phyloP scores from a whole-genome alignment of 805 yeast species.

The Wickerhamiella bombiphila region DNA sequence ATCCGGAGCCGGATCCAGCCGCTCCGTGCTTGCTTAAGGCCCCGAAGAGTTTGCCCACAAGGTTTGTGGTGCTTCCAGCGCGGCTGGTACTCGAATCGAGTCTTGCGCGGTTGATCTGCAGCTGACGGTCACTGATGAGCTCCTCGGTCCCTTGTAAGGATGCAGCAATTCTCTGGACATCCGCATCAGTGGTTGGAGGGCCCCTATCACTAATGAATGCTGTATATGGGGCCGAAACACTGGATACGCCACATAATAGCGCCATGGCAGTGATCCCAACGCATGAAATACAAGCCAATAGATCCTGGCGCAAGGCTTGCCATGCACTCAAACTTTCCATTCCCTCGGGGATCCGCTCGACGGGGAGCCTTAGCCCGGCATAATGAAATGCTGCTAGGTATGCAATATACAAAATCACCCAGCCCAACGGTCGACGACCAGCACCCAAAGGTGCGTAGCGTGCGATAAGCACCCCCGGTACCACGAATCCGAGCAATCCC shows the following conservation, averaged over 20 bases:
- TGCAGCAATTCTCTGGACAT: constrained; percentile 19
- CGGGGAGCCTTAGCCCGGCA: constrained; percentile 22
- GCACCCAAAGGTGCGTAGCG: constrained; percentile 12
- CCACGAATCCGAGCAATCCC: constrained; percentile 11
- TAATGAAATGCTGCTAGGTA: constrained; percentile 19
- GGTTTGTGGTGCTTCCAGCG: constrained; percentile 14
- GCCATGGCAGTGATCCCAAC: constrained; percentile 31
- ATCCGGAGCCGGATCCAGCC: neutral
- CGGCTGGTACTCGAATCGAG: constrained; percentile 12
- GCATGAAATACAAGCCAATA: constrained; percentile 25
- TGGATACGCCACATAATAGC: constrained; percentile 27
- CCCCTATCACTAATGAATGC: constrained; percentile 19
- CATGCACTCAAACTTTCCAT: constrained; percentile 6
- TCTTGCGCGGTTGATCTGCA: constrained; percentile 16
- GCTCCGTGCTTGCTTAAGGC: too few relatives aligned
- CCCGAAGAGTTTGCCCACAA: constrained; percentile 17
- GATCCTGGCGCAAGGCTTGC: constrained; percentile 16
- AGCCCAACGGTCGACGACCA: too few relatives aligned
- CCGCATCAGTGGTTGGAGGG: constrained; percentile 19
- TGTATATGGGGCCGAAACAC: constrained; percentile 29
- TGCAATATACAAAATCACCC: constrained; percentile 19
- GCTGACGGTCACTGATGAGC: constrained; percentile 19
- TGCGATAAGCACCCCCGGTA: constrained; percentile 13
- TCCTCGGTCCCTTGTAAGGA: constrained; percentile 22
- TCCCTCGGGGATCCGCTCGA: constrained; percentile 6